Percentiles rank a stretch among this genome's conserved stretches.
Evolutionary conservation across 2,329 filamentous ascomycete species (phyloP).

Genomic region (Aspergillus felis): DNA sequence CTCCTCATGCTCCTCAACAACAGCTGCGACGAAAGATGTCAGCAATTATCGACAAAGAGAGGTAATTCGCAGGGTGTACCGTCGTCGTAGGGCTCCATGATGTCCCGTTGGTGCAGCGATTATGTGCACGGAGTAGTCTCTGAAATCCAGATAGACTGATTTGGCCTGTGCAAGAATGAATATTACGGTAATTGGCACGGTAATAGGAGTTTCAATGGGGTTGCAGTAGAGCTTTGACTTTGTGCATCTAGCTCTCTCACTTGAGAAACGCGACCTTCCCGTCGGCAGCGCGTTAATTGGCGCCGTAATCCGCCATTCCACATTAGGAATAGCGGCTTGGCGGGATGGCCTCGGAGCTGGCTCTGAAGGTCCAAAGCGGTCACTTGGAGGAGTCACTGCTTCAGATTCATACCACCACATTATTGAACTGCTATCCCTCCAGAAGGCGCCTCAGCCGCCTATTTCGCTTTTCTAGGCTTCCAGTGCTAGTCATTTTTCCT

Average conservation of each 20-base stretch:
- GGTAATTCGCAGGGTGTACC: slow-evolving; percentile 17
- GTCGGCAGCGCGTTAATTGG: slow-evolving; percentile 35
- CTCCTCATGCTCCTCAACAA: slow-evolving; percentile 40
- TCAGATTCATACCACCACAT: not conserved
- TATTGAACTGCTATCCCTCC: not conserved
- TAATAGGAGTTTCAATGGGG: not conserved
- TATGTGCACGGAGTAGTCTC: not conserved
- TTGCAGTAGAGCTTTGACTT: slow-evolving; percentile 14
- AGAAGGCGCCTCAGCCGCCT: slow-evolving; percentile 8
- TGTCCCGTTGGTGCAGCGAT: not conserved
- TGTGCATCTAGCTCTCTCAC: slow-evolving; percentile 12
- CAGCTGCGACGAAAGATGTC: slow-evolving; percentile 21
- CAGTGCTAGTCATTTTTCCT: slow-evolving; percentile 6
- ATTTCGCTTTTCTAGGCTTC: slow-evolving; percentile 6
- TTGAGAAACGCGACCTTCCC: slow-evolving; percentile 24
- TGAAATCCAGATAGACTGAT: not conserved
- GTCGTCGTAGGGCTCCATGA: slow-evolving; percentile 37
- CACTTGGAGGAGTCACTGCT: not conserved
- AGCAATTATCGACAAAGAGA: slow-evolving; percentile 13
- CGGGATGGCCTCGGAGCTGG: slow-evolving; percentile 1
- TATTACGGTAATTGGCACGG: not conserved
- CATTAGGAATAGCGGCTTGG: slow-evolving; percentile 18
- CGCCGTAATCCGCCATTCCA: slow-evolving; percentile 20
- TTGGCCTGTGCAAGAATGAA: slow-evolving; percentile 4
- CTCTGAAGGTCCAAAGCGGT: slow-evolving; percentile 4